Conservation (phyloP, 306 rosid species). For the Alnus glutinosa region DNA sequence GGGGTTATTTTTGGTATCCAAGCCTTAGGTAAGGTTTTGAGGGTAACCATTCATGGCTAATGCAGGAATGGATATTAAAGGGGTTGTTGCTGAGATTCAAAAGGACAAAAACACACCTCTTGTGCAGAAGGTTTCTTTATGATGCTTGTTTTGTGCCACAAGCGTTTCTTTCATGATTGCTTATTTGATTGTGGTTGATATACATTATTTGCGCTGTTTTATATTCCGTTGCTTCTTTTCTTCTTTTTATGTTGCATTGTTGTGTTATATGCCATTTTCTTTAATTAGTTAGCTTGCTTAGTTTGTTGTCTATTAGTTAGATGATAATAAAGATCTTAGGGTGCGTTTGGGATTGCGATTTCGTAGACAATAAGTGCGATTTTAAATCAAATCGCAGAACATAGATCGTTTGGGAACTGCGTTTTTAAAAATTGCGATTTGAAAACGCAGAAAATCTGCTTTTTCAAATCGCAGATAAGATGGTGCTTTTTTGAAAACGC, state of each 20-base stretch:
- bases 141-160: conserved; percentile 39
- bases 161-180: conserved; percentile 25
- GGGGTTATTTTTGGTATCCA: conserved; percentile 38
- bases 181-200: conserved; percentile 28
- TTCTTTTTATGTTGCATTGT: conserved; percentile 23
- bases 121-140: conserved; percentile 80
- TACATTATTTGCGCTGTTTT: conserved; percentile 30
- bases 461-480: too few relatives aligned
- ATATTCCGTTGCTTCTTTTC: conserved; percentile 22
- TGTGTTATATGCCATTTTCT: background rate
- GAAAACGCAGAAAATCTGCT: too few relatives aligned
- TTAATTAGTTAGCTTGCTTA: conserved; percentile 10
- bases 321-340: conserved; percentile 48
- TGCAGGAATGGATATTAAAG: conserved; percentile 99
- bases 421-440: too few relatives aligned
- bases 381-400: too few relatives aligned
- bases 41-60: conserved; percentile 61
- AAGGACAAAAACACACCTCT: conserved; percentile 94
- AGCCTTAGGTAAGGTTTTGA: conserved; percentile 56
- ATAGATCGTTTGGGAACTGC: too few relatives aligned
- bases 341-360: too few relatives aligned
- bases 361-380: too few relatives aligned
- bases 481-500: too few relatives aligned
- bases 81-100: conserved; percentile 97
- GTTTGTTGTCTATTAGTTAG: conserved; percentile 17